Evolutionary conservation across 164 flowering plant genomes (phyloP).

Genomic region (Stephania cephalantha): DNA sequence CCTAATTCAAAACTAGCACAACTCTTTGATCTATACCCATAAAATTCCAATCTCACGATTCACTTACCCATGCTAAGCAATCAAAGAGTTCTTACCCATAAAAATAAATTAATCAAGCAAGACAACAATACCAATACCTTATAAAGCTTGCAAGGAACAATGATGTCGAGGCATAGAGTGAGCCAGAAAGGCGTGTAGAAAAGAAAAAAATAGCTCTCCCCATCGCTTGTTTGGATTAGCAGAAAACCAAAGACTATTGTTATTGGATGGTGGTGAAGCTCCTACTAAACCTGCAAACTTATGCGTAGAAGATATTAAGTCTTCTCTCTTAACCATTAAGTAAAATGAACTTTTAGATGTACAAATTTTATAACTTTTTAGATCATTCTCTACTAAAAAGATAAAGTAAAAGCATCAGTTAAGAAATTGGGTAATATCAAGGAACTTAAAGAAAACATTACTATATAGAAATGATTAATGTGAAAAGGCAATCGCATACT

Average conservation of each 20-base stretch:
- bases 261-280: slow-evolving; percentile 8
- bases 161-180: slow-evolving; percentile 80
- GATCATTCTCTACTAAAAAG: too few relatives aligned
- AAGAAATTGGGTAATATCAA: too few relatives aligned
- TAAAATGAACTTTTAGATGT: background rate
- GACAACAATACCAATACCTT: slow-evolving; percentile 39
- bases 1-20: background rate
- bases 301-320: slow-evolving; percentile 47
- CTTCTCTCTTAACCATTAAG: slow-evolving; percentile 32
- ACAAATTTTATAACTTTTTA: too few relatives aligned
- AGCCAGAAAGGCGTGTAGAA: slow-evolving; percentile 94
- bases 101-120: background rate
- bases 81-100: background rate
- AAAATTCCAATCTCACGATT: background rate
- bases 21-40: background rate
- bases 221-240: slow-evolving; percentile 87
- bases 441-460: too few relatives aligned
- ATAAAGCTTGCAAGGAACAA: slow-evolving; percentile 82
- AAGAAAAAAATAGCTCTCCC: slow-evolving; percentile 83
- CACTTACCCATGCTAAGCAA: background rate
- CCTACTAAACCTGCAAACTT: slow-evolving; percentile 20
- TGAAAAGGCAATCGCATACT: too few relatives aligned
- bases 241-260: slow-evolving; percentile 64
- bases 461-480: too few relatives aligned
- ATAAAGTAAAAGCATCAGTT: too few relatives aligned